phyloP scores from a whole-genome alignment of 345 rosid genomes.

The Salix dunnii region DNA sequence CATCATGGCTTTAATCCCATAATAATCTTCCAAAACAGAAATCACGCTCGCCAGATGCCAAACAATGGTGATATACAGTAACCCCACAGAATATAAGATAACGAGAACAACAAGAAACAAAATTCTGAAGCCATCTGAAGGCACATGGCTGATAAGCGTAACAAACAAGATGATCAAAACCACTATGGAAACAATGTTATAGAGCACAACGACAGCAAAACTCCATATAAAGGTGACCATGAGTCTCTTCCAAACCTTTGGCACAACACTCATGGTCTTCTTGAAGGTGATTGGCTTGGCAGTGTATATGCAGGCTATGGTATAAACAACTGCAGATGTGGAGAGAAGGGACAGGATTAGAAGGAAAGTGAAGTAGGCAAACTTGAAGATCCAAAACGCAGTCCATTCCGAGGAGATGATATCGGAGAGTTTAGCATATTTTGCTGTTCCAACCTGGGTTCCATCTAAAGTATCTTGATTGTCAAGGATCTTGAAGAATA shows the following conservation, averaged over 20 bases:
- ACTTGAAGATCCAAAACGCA: constrained; percentile 27
- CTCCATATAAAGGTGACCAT: constrained; percentile 41
- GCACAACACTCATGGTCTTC: constrained; percentile 41
- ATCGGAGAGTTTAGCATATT: background rate
- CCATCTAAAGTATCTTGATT: background rate
- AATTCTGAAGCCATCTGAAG: background rate
- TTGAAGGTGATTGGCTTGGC: constrained; percentile 28
- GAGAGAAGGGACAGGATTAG: constrained; percentile 43
- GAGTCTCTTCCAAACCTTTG: constrained; percentile 46
- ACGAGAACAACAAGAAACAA: background rate
- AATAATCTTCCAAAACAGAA: constrained; percentile 12
- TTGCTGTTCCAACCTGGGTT: background rate
- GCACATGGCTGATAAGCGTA: background rate
- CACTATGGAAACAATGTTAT: background rate
- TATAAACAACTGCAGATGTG: constrained; percentile 49
- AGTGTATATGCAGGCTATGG: constrained; percentile 44
- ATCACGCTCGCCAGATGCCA: constrained; percentile 22
- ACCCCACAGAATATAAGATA: constrained; percentile 23
- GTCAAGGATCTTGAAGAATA: background rate
- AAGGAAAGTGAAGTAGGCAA: constrained; percentile 27
- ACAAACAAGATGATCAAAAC: constrained; percentile 5
- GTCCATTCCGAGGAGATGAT: constrained; percentile 29
- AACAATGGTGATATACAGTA: constrained; percentile 15
- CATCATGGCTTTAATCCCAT: constrained; percentile 10
- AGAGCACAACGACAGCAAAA: constrained; percentile 18